phyloP scores from a whole-genome alignment of 2,329 filamentous ascomycete species.

The Aureobasidium vineae region DNA sequence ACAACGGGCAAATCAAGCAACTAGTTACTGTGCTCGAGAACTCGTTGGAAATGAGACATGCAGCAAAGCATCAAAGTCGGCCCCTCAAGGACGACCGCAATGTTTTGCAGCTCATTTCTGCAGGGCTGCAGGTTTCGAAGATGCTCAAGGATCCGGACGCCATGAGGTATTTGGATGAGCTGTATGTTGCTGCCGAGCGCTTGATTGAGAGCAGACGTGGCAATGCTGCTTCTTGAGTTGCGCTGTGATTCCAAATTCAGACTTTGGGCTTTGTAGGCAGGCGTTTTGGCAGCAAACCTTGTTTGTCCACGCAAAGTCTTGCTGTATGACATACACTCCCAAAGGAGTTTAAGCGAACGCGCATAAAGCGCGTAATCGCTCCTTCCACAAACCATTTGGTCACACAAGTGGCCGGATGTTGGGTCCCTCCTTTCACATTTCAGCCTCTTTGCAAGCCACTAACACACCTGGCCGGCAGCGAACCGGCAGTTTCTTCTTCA shows the following conservation, averaged over 20 bases:
- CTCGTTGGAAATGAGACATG: conserved; percentile 82
- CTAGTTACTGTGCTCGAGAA: conserved; percentile 86
- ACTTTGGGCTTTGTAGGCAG: neutral
- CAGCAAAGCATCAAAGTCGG: conserved; percentile 77
- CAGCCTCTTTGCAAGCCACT: too few relatives aligned
- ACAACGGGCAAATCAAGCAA: conserved; percentile 86
- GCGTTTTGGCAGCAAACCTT: neutral
- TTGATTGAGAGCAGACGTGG: conserved; percentile 57
- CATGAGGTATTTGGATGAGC: conserved; percentile 76
- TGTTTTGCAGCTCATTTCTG: conserved; percentile 82
- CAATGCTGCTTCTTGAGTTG: neutral
- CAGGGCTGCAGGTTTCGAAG: conserved; percentile 82
- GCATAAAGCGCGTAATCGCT: neutral
- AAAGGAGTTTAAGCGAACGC: neutral
- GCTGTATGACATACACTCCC: neutral
- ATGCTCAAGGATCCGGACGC: conserved; percentile 80
- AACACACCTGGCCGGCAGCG: too few relatives aligned
- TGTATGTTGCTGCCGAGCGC: conserved; percentile 80
- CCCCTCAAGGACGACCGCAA: conserved; percentile 86
- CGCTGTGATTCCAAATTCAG: neutral
- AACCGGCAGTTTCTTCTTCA: neutral
- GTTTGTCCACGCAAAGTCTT: neutral
- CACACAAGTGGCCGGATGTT: too few relatives aligned
- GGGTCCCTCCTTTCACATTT: too few relatives aligned
- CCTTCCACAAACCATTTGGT: too few relatives aligned